Evolutionary conservation across 495 filamentous ascomycete species (phyloP).

Genomic region (Hyphodiscus hymeniophilus): DNA sequence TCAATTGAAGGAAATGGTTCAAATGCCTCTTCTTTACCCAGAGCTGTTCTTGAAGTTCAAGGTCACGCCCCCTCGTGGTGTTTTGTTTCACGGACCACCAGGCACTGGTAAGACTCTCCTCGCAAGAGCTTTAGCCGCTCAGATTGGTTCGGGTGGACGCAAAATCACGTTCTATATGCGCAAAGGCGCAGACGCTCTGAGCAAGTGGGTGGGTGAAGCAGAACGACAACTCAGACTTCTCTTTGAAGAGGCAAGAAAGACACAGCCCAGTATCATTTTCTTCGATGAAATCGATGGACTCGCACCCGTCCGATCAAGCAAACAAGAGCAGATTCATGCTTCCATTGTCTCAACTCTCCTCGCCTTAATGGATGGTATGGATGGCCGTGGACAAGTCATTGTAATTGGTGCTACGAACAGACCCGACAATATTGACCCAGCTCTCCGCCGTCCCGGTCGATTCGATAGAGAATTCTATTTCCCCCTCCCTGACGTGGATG

Average conservation of each 20-base stretch:
- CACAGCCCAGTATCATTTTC: slow-evolving; percentile 97
- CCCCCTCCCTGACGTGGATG: slow-evolving; percentile 73
- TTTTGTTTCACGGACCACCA: slow-evolving; percentile 92
- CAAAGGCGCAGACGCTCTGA: slow-evolving; percentile 92
- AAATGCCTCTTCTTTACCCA: slow-evolving; percentile 85
- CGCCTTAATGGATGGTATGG: slow-evolving; percentile 98
- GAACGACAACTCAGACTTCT: slow-evolving; percentile 87
- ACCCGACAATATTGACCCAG: slow-evolving; percentile 93
- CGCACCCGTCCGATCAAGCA: slow-evolving; percentile 90
- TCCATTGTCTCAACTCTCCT: slow-evolving; percentile 94
- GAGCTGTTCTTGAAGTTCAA: slow-evolving; percentile 90
- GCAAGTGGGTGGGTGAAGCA: slow-evolving; percentile 98
- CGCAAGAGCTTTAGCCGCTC: slow-evolving; percentile 82
- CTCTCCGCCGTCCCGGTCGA: slow-evolving; percentile 83
- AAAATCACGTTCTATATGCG: slow-evolving; percentile 99
- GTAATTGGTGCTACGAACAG: slow-evolving; percentile 98
- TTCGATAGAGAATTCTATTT: slow-evolving; percentile 99
- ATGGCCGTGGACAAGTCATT: slow-evolving; percentile 93
- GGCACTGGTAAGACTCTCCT: slow-evolving; percentile 96
- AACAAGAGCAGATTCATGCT: slow-evolving; percentile 96
- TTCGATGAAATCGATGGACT: slow-evolving; percentile 98
- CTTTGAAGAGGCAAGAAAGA: slow-evolving; percentile 92
- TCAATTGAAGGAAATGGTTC: slow-evolving; percentile 96
- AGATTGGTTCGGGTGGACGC: slow-evolving; percentile 63
- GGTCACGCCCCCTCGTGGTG: slow-evolving; percentile 86